A percentile compares a stretch with the other conserved stretches of the same genome.
These are phyloP conservation scores for Vitis hybrid DNA, from an alignment of 177 flowering plant genomes.

Conservation along the genomic window DNA sequence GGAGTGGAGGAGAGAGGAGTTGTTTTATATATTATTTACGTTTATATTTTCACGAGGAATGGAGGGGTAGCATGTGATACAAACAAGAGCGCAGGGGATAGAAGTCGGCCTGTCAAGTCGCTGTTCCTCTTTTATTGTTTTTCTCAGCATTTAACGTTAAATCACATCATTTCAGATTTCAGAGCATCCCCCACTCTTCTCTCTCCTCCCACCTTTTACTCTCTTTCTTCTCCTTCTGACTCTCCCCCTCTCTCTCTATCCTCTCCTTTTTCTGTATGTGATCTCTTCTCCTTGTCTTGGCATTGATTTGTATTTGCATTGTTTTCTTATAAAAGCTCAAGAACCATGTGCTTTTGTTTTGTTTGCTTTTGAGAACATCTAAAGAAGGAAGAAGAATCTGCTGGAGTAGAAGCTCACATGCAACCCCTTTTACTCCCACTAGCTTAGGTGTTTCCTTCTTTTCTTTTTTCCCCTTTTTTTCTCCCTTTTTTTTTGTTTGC, in stretches of 20 bases:
- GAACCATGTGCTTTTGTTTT: conserved; percentile 27
- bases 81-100: no score
- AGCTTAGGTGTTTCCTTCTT: neutral
- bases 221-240: conserved; percentile 6
- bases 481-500: neutral
- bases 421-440: conserved; percentile 15
- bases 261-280: neutral
- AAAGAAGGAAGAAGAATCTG: conserved; percentile 9
- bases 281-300: conserved; percentile 13
- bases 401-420: conserved; percentile 14
- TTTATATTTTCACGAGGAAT: conserved; percentile 7
- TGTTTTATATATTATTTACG: neutral
- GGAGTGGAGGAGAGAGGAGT: neutral
- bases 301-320: neutral
- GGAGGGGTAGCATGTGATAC: conserved; percentile 12
- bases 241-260: neutral
- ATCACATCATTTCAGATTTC: conserved; percentile 50
- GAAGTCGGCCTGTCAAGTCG: conserved; percentile 50
- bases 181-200: conserved; percentile 4
- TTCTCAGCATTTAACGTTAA: conserved; percentile 40
- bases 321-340: neutral
- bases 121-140: conserved; percentile 38
- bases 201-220: conserved; percentile 7
- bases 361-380: conserved; percentile 20
- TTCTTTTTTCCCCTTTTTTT: conserved; percentile 8